Conservation (phyloP, 805 yeast species). For the Metschnikowia koreensis region DNA sequence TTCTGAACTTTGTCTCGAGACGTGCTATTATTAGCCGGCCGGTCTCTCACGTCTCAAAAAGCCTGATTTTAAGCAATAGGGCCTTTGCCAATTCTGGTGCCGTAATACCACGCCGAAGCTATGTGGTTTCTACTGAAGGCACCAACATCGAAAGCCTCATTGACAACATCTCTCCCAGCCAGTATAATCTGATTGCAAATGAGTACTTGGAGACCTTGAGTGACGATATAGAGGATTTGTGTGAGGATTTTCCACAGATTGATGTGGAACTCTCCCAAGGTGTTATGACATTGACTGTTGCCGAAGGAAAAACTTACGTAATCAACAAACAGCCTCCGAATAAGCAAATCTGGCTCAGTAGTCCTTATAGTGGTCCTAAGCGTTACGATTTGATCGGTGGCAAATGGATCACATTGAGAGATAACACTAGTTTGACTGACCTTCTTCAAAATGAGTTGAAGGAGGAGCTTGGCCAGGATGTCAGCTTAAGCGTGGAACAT, state of each 20-base stretch:
- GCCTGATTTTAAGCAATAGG: not conserved
- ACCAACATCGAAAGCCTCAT: constrained; percentile 51
- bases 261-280: constrained; percentile 84
- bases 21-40: not conserved
- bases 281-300: constrained; percentile 70
- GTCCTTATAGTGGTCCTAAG: constrained; percentile 93
- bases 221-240: constrained; percentile 63
- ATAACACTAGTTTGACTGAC: constrained; percentile 39
- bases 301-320: constrained; percentile 80
- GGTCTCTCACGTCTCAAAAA: not conserved
- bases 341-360: constrained; percentile 92
- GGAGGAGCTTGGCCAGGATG: constrained; percentile 24
- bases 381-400: constrained; percentile 63
- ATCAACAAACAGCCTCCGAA: constrained; percentile 97
- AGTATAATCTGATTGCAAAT: constrained; percentile 66
- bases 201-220: constrained; percentile 66
- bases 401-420: constrained; percentile 79
- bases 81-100: not conserved
- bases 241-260: constrained; percentile 61
- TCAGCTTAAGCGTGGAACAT: constrained; percentile 16
- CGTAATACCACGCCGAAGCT: constrained; percentile 4
- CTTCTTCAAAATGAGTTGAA: constrained; percentile 34
- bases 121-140: constrained; percentile 50
- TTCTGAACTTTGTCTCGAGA: not conserved
- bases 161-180: constrained; percentile 42